Conservation (phyloP, 768 basidiomycete species). For the Gymnopilus junonius region DNA sequence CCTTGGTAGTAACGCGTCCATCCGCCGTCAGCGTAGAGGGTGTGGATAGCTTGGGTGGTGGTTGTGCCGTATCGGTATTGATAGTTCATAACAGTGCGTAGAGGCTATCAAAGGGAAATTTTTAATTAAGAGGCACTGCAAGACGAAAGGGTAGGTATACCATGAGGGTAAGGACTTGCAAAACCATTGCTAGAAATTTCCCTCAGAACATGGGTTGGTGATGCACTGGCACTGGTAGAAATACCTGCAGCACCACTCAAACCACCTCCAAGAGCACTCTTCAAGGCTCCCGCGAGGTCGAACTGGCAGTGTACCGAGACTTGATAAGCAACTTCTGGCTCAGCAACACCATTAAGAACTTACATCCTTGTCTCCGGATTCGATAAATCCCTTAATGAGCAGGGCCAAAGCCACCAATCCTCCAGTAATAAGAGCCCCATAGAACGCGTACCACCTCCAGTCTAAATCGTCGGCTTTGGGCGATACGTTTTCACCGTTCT, state of each 20-base stretch:
- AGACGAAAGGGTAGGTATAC: slow-evolving; percentile 26
- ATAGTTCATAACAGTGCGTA: slow-evolving; percentile 98
- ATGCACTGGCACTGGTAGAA: slow-evolving; percentile 9
- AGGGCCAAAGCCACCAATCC: slow-evolving; percentile 46
- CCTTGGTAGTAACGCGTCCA: slow-evolving; percentile 89
- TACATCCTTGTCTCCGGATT: slow-evolving; percentile 70
- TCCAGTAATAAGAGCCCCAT: slow-evolving; percentile 37
- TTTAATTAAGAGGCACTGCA: neutral
- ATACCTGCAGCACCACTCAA: slow-evolving; percentile 85
- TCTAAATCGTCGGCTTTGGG: slow-evolving; percentile 21
- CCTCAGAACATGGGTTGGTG: neutral
- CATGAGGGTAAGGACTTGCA: slow-evolving; percentile 93
- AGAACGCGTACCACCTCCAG: slow-evolving; percentile 33
- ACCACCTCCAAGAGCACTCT: slow-evolving; percentile 87
- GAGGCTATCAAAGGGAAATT: slow-evolving; percentile 51
- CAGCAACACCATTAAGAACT: slow-evolving; percentile 27
- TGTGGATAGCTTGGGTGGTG: slow-evolving; percentile 63
- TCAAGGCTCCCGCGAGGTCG: slow-evolving; percentile 76
- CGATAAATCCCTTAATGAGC: slow-evolving; percentile 73
- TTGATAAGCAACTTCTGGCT: neutral
- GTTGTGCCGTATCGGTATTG: slow-evolving; percentile 90
- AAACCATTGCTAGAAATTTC: slow-evolving; percentile 75
- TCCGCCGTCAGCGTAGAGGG: slow-evolving; percentile 80
- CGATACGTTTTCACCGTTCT: neutral
- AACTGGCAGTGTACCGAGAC: slow-evolving; percentile 55